phyloP scores from a whole-genome alignment of 179 eudicot species.

The Amaranthus tricolor region DNA sequence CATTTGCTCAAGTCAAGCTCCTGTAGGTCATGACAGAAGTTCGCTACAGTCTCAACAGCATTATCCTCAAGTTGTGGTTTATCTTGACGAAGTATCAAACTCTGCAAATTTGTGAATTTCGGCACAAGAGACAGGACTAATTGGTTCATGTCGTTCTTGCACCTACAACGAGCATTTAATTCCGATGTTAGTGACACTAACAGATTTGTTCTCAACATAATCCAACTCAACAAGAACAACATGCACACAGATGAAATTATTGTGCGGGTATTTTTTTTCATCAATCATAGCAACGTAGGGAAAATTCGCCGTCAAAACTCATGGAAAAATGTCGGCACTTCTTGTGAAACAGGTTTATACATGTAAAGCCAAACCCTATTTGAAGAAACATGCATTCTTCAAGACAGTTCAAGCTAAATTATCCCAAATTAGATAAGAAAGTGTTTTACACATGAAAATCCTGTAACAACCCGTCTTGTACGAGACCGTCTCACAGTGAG shows the following conservation, averaged over 20 bases:
- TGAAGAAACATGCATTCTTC: not conserved
- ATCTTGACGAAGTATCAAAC: constrained; percentile 70
- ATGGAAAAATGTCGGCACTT: not conserved
- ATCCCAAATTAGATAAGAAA: not conserved
- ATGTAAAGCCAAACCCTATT: not conserved
- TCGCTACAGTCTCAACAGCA: constrained; percentile 66
- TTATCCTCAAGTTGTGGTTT: constrained; percentile 72
- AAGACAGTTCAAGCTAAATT: not conserved
- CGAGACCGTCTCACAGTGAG: too few relatives aligned
- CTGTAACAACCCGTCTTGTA: too few relatives aligned
- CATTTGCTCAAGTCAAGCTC: constrained; percentile 92
- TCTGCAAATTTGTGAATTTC: constrained; percentile 68
- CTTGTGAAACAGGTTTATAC: not conserved
- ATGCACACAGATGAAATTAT: too few relatives aligned
- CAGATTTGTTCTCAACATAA: not conserved
- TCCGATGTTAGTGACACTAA: not conserved
- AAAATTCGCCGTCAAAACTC: not conserved
- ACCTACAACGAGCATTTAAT: constrained; percentile 39
- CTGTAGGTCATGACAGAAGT: constrained; percentile 63
- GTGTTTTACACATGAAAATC: not conserved
- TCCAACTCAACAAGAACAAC: not conserved
- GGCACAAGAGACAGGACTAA: constrained; percentile 74
- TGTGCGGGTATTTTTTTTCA: too few relatives aligned
- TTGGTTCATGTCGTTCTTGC: constrained; percentile 76
- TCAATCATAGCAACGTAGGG: not conserved